Percentiles rank a stretch among this genome's conserved stretches.
phyloP scores from a whole-genome alignment of 2,329 filamentous ascomycete species.

The Hymenoscyphus linearis region DNA sequence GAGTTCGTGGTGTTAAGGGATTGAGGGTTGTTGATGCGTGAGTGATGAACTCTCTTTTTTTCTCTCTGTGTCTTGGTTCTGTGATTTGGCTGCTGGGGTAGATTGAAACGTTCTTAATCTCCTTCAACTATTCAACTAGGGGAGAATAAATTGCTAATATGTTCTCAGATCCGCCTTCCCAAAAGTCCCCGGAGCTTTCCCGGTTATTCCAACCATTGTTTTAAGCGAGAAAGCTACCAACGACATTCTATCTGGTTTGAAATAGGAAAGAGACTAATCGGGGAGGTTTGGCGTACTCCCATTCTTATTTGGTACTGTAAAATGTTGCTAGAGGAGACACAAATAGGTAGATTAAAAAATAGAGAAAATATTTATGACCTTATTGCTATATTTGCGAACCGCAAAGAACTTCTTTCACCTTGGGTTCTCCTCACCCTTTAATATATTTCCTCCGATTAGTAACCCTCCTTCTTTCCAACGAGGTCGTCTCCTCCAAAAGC shows the following conservation, averaged over 20 bases:
- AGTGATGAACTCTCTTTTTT: neutral
- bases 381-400: neutral
- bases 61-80: neutral
- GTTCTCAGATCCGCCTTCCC: conserved; percentile 40
- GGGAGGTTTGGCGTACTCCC: neutral
- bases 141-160: neutral
- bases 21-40: conserved; percentile 57
- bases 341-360: neutral
- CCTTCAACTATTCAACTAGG: no score
- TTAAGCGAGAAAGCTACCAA: conserved; percentile 50
- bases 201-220: conserved; percentile 48
- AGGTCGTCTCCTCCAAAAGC: no score
- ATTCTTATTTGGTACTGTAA: neutral
- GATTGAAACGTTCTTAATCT: no score
- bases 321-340: neutral
- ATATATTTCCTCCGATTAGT: no score
- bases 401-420: conserved; percentile 1
- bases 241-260: conserved; percentile 5
- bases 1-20: conserved; percentile 48
- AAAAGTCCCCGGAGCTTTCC: conserved; percentile 45
- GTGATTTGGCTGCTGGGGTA: no score
- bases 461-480: no score
- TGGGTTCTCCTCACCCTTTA: no score
- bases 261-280: neutral
- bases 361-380: neutral